Conservation (phyloP, 202 grass and related monocot genomes). For the Panicum virgatum region DNA sequence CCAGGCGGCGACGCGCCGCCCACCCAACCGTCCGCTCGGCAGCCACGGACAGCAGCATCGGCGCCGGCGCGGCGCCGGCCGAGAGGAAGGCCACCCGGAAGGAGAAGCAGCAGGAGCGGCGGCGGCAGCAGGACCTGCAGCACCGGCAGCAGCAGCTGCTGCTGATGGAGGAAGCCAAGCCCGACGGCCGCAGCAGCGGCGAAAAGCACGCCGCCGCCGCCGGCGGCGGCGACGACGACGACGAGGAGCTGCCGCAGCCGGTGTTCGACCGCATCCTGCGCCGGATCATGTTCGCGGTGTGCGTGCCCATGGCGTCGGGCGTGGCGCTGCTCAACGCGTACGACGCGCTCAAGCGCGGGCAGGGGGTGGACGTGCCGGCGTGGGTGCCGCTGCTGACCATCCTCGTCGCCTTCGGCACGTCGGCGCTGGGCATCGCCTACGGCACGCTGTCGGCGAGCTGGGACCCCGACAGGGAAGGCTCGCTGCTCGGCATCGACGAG, state of each 20-base stretch:
- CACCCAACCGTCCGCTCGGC: constrained; percentile 27
- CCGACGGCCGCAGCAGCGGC: background rate
- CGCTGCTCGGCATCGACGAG: constrained; percentile 76
- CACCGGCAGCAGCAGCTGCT: constrained; percentile 28
- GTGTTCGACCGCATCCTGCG: constrained; percentile 80
- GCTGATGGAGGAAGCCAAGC: constrained; percentile 9
- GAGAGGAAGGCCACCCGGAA: constrained; percentile 40
- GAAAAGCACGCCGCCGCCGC: background rate
- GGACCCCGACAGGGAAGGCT: constrained; percentile 75
- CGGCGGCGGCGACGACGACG: background rate
- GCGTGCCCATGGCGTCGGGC: constrained; percentile 65
- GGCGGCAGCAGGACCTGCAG: constrained; percentile 31
- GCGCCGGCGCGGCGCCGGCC: background rate
- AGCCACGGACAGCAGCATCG: constrained; percentile 33
- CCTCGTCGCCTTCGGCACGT: constrained; percentile 81
- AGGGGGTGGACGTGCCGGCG: constrained; percentile 33
- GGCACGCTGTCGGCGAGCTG: constrained; percentile 83
- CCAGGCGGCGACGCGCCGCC: background rate
- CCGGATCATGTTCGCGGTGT: constrained; percentile 63
- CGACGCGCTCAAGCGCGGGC: constrained; percentile 43
- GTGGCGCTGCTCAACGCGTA: constrained; percentile 55
- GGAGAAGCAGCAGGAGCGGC: constrained; percentile 38
- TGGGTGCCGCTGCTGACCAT: constrained; percentile 72
- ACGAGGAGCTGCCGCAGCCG: constrained; percentile 71
- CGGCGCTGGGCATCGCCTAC: constrained; percentile 82